These are phyloP conservation scores for Alternaria hordeiaustralica DNA, from an alignment of 2,329 filamentous ascomycete genomes.

Conservation along the genomic window DNA sequence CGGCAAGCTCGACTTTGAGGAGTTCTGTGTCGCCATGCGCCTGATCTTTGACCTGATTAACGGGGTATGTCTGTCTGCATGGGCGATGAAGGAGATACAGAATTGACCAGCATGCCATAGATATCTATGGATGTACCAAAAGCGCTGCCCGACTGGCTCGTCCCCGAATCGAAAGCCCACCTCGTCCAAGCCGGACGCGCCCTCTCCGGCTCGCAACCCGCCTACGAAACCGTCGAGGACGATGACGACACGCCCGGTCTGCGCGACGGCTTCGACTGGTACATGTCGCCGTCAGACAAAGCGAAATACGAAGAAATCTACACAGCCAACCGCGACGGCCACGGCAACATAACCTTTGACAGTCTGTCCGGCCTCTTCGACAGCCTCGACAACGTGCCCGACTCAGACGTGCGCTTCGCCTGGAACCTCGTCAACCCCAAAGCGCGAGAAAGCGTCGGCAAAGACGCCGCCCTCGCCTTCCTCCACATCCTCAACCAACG, in stretches of 20 bases:
- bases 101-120: constrained; percentile 56
- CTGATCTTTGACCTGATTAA: constrained; percentile 97
- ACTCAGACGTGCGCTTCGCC: constrained; percentile 83
- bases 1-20: constrained; percentile 97
- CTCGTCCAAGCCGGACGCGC: constrained; percentile 51
- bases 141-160: constrained; percentile 90
- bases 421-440: constrained; percentile 99
- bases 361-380: constrained; percentile 85
- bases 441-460: constrained; percentile 81
- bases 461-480: constrained; percentile 93
- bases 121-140: constrained; percentile 84
- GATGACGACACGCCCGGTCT: constrained; percentile 83
- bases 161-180: constrained; percentile 76
- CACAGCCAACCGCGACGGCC: constrained; percentile 84
- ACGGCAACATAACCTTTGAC: constrained; percentile 78
- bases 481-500: constrained; percentile 96
- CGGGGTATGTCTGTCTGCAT: constrained; percentile 65
- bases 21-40: constrained; percentile 99
- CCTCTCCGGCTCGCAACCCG: constrained; percentile 76
- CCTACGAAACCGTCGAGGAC: constrained; percentile 81
- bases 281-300: constrained; percentile 93
- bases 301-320: constrained; percentile 98
- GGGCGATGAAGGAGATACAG: not conserved
- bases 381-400: constrained; percentile 67
- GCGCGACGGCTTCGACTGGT: constrained; percentile 99